Evolutionary conservation across 2,329 filamentous ascomycete genomes (phyloP).

Genomic region (Colletotrichum sidae): DNA sequence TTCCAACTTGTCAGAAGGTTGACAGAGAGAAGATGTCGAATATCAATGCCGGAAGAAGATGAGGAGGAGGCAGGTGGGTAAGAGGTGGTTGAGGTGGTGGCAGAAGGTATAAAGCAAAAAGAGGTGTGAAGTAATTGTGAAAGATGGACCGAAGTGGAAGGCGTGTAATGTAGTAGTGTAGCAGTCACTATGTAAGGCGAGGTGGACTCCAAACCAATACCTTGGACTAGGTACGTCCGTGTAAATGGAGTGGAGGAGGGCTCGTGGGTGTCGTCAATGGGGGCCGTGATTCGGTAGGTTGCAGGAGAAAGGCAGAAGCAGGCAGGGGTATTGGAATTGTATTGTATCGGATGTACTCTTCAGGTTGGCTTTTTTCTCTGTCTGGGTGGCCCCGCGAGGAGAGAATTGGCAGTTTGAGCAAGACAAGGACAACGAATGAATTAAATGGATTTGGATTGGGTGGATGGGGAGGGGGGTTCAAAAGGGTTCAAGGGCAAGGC

Average conservation of each 20-base stretch:
- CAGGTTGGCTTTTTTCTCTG: no score
- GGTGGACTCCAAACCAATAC: no score
- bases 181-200: no score
- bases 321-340: conserved; percentile 21
- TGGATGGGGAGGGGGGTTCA: background rate
- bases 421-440: conserved; percentile 13
- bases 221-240: conserved; percentile 15
- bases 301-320: conserved; percentile 22
- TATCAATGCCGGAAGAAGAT: no score
- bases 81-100: no score
- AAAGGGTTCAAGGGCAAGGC: conserved; percentile 11
- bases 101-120: no score
- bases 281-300: conserved; percentile 33
- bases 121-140: no score
- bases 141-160: background rate
- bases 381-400: background rate
- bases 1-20: no score
- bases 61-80: no score
- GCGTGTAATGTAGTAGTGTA: background rate
- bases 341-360: conserved; percentile 4
- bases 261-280: conserved; percentile 32
- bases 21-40: no score
- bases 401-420: background rate
- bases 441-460: background rate
- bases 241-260: conserved; percentile 32